Evolutionary conservation across 768 basidiomycete species (phyloP), one percentile per base, ranked within the genome.

Genomic region (Astraeus odoratus): DNA sequence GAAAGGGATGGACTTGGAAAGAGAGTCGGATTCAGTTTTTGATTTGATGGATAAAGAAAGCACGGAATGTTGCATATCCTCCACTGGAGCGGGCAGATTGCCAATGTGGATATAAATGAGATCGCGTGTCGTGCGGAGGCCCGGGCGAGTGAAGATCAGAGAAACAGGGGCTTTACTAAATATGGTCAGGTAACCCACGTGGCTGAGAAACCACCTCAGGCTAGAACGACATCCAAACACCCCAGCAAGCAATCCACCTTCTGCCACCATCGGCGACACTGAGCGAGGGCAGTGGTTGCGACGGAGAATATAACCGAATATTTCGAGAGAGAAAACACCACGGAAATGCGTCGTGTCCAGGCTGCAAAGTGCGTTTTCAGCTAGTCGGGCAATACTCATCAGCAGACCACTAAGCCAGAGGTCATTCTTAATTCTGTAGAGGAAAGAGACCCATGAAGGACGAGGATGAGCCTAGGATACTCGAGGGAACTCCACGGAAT

Each of bases 361-460:
- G 37, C 46, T 25, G 44, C 51, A 57, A 65, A 52, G 67, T 66
- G 44, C 42, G 66, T 61, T 36, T 51, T 31, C 42, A 45, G 22
- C 12, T 18, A 8, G 22, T 23, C 3, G n/a, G 23, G n/a, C n/a
- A n/a, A n/a, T n/a, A 18, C 16, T 20, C 12, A 16, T 22, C 26
- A 22, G 20, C 10, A 22, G 40, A 31, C 19, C 12, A 23, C 20
- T 39, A 39, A 45, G 20, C 38, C 40, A 42, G 48, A 34, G 42
- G 43, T 36, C 15, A n/a, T n/a, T 19, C 24, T 23, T 16, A 13
- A 7, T 24, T 23, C 25, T 19, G 10, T 42, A 72, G 74, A 56
- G 76, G 76, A 26, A 79, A 77, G 67, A 78, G 76, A 57, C 67
- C 75, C 49, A 68, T 68, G 1, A 53, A 63, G 34, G 63, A 66